Evolutionary conservation across 129 eudicot genomes (phyloP), one percentile per base, ranked within the genome.

Genomic region (Kitagawia praeruptora): DNA sequence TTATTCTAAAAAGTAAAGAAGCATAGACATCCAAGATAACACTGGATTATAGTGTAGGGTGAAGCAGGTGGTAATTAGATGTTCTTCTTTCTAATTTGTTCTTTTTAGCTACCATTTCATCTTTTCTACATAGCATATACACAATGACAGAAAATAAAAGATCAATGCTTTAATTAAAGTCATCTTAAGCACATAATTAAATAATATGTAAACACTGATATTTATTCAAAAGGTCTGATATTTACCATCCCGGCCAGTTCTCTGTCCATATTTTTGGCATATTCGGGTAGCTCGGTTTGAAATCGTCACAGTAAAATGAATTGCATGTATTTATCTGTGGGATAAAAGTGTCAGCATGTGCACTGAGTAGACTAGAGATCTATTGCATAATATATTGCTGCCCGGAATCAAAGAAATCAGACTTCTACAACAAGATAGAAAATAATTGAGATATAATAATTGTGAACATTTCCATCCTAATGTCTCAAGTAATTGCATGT

Each of bases 161-260:
- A 67, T 25, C 15, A 9, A 13, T 31, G 73, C 40, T 67, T 14
- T 13, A 28, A 14, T 34, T 14, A 5, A 13, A 67, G 19, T 67
- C 18, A 67, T 67, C 9, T 14, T 21, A 66, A 0, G 4, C 34
- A 66, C n/a, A 40, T 61, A 42, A 70, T 15, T 25, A 38, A 53
- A 67, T 70, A 8, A 12, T 4, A 58, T 23, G 45, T 25, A 67
- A 31, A 31, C 34, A 45, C 18, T 39, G 56, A 47, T 44, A 80
- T 51, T 61, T 27, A 72, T 4, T 53, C 4, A 80, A 79, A 15
- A 19, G 58, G 67, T 46, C 10, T 18, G 51, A 81, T 23, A 54
- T 27, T 34, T 87, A 93, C 98, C 98, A 93, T 86, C 98, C 98
- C 34, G 98, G 98, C 98, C 98, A 93, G 82, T 93, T 93, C 74